Evolutionary conservation across 78 protist genomes (phyloP).

Genomic region (Cyanophora paradoxa): DNA sequence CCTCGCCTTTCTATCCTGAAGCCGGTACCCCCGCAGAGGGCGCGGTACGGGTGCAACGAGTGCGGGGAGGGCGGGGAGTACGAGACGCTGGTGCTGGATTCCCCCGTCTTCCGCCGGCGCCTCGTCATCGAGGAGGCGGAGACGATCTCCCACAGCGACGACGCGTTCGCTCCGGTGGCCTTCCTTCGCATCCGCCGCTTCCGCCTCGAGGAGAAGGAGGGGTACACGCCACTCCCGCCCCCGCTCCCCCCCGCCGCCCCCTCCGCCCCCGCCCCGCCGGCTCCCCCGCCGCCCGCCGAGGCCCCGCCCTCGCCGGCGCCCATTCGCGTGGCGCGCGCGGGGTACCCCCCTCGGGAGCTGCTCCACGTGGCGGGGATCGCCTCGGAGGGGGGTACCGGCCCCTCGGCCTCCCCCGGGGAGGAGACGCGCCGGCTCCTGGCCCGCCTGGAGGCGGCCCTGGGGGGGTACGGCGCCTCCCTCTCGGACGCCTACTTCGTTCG

Average conservation of each 20-base stretch:
- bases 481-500: no score
- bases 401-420: no score
- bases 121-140: neutral
- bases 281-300: neutral
- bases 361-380: no score
- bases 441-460: no score
- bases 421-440: no score
- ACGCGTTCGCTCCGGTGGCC: conserved; percentile 45
- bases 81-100: conserved; percentile 84
- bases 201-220: conserved; percentile 12
- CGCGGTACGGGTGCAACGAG: conserved; percentile 34
- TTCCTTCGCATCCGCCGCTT: neutral
- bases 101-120: conserved; percentile 73
- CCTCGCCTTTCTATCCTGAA: no score
- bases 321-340: neutral
- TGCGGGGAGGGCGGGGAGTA: conserved; percentile 99
- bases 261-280: neutral
- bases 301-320: neutral
- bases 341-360: neutral
- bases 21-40: neutral
- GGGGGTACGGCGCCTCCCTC: no score
- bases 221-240: neutral
- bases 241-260: no score
- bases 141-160: conserved; percentile 6
- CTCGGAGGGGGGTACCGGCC: no score